Evolutionary conservation across 2,329 filamentous ascomycete genomes (phyloP), one percentile per base, ranked within the genome.

Genomic region (Dothideomycetes sp.): DNA sequence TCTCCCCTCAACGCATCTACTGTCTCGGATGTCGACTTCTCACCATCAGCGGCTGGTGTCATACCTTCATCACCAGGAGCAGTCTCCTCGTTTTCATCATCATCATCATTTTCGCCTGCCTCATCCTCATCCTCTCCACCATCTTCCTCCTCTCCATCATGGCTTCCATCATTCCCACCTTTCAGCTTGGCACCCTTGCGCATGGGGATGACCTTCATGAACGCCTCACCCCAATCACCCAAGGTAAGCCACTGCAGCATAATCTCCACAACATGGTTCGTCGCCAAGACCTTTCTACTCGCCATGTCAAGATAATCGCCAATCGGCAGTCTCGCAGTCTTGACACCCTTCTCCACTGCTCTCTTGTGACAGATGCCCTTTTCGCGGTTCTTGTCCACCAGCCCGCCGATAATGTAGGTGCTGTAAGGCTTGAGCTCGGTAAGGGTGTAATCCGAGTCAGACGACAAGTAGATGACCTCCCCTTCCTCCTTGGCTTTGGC

Each of bases 251-350:
- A 98, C 48, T 78, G 79, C 34, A 94, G 65, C 85, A 98, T 94
- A 46, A 98, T 96, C 62, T 96, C 89, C 34, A 91, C 76, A 1
- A 98, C 91, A 55, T 98, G 91, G 56, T 96, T 98, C 5, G 89
- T 95, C 3, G 89, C 81, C 42, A 98, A 66, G 4, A 98, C 84
- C 51, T 81, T 77, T 22, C 91, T 77, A 51, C 82, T 88, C 41
- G 80, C 74, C 84, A 98, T 93, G 47, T 86, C 74, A 69, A 98
- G 81, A 59, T 85, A 96, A 46, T 96, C 80, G n/a, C 87, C 86
- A 52, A 98, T 96, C 0, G 91, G 91, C 40, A 98, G 61, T 57
- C 86, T 88, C 2, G 89, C 91, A 0, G 91, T 96, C 47, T 81
- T 81, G 51, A 98, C 77, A 0, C 84, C 84, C 45, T 72, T 72